These are phyloP conservation scores for Erodium trifolium DNA, from an alignment of 441 rosid species.

Conservation along the genomic window DNA sequence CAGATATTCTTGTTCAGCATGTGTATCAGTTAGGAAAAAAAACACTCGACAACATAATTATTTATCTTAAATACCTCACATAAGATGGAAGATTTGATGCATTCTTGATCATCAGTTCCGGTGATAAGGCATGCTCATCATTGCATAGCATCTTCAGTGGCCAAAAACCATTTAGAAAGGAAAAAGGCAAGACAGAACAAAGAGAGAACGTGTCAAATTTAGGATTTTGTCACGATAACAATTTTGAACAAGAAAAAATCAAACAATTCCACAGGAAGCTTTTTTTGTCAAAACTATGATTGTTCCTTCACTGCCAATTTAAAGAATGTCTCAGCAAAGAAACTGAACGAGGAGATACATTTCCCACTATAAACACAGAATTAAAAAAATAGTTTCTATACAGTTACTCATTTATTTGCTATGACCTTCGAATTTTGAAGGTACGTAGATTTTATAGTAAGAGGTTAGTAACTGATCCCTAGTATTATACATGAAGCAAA, in stretches of 20 bases:
- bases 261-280: neutral
- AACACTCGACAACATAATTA: slow-evolving; percentile 11
- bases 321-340: neutral
- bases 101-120: slow-evolving; percentile 41
- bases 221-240: neutral
- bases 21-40: slow-evolving; percentile 9
- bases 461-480: too few relatives aligned
- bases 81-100: slow-evolving; percentile 53
- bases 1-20: slow-evolving; percentile 11
- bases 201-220: slow-evolving; percentile 13
- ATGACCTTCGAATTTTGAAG: too few relatives aligned
- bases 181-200: neutral
- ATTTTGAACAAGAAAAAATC: neutral
- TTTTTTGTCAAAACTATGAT: neutral
- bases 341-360: neutral
- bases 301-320: slow-evolving; percentile 5
- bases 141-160: slow-evolving; percentile 32
- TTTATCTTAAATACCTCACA: slow-evolving; percentile 37
- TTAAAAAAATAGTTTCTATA: too few relatives aligned
- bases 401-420: too few relatives aligned
- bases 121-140: slow-evolving; percentile 36
- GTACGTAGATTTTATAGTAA: too few relatives aligned
- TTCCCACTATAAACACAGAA: neutral
- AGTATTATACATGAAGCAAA: too few relatives aligned
- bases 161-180: slow-evolving; percentile 6